A percentile compares a stretch with the other conserved stretches of the same genome.
These are phyloP conservation scores for Umbellularia californica DNA, from an alignment of 164 flowering plant genomes.

Conservation along the genomic window DNA sequence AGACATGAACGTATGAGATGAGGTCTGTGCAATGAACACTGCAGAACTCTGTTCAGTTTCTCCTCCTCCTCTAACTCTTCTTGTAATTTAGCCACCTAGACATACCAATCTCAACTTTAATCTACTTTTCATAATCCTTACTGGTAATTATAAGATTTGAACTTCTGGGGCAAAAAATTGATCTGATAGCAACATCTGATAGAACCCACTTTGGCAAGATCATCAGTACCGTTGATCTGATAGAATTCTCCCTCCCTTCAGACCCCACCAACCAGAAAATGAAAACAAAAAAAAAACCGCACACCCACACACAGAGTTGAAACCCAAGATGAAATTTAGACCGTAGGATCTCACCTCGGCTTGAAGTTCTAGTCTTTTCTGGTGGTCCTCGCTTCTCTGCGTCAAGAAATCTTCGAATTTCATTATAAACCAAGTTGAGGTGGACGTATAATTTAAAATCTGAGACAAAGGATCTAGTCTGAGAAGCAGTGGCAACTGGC, in stretches of 20 bases:
- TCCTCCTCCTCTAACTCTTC: slow-evolving; percentile 50
- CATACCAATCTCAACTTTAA: neutral
- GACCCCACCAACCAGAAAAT: neutral
- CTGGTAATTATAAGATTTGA: neutral
- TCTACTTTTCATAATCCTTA: neutral
- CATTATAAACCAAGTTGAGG: slow-evolving; percentile 28
- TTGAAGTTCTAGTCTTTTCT: slow-evolving; percentile 37
- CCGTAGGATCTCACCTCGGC: slow-evolving; percentile 45
- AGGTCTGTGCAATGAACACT: slow-evolving; percentile 52
- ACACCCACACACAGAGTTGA: neutral
- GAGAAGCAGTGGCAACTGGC: slow-evolving; percentile 1
- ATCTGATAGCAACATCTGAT: too few relatives aligned
- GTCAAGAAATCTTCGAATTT: slow-evolving; percentile 71
- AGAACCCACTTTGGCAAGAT: neutral
- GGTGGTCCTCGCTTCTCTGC: slow-evolving; percentile 42
- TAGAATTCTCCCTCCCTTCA: neutral
- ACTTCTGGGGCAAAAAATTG: too few relatives aligned
- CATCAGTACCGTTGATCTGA: neutral
- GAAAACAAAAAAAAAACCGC: neutral
- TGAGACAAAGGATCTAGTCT: neutral
- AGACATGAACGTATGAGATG: slow-evolving; percentile 29
- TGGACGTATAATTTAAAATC: slow-evolving; percentile 4
- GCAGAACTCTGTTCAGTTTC: slow-evolving; percentile 41
- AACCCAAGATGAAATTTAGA: neutral
- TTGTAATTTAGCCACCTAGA: slow-evolving; percentile 56